Percentiles rank a stretch among this genome's conserved stretches.
Evolutionary conservation across 2,329 filamentous ascomycete genomes (phyloP).

Genomic region (Coniochaeta sp.): DNA sequence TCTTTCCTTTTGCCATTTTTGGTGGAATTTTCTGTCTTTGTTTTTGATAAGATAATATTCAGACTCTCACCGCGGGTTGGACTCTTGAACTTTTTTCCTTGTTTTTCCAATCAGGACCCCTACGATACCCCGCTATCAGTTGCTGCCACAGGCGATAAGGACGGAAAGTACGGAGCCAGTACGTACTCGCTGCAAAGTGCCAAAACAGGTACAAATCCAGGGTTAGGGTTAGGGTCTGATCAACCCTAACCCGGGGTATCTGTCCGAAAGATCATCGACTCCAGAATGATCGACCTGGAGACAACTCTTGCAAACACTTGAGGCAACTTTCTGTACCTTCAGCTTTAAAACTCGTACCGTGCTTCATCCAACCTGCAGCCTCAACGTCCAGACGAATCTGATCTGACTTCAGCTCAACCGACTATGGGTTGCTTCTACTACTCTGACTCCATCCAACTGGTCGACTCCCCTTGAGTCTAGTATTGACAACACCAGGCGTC

Average conservation of each 20-base stretch:
- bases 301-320: too few species aligned
- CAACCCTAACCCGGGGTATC: too few species aligned
- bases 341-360: background rate
- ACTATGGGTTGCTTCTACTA: constrained; percentile 6
- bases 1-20: constrained; percentile 1
- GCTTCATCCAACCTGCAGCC: background rate
- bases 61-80: background rate
- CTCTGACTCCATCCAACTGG: background rate
- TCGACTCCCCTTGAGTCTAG: background rate
- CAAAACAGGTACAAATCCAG: too few species aligned
- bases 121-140: background rate
- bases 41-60: background rate
- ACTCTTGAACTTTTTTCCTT: background rate
- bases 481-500: background rate
- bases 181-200: too few species aligned
- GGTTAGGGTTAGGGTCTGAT: too few species aligned
- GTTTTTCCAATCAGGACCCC: background rate
- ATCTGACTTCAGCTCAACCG: background rate
- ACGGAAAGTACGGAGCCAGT: too few species aligned
- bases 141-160: background rate
- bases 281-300: too few species aligned
- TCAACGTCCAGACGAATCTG: background rate
- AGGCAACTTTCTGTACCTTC: background rate
- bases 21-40: background rate
- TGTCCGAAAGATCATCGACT: too few species aligned